Evolutionary conservation across 2,329 filamentous ascomycete species (phyloP).

Genomic region (Hypoxylon sp.): DNA sequence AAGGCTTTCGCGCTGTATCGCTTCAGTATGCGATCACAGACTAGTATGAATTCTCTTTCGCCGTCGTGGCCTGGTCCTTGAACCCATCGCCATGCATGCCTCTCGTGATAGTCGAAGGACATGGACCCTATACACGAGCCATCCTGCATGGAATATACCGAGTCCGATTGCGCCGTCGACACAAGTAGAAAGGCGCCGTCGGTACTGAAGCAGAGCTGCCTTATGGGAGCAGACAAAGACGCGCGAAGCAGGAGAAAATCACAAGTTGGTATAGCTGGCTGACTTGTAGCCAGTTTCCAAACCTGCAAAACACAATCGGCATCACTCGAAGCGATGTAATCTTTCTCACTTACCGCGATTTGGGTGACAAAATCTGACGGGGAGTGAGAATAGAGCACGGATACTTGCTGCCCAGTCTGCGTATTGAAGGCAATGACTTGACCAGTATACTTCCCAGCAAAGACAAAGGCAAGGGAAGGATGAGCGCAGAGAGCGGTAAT

Average conservation of each 20-base stretch:
- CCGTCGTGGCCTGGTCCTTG: background rate
- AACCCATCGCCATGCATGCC: constrained; percentile 7
- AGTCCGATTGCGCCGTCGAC: background rate
- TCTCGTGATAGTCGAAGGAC: background rate
- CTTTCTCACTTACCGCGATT: background rate
- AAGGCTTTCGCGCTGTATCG: constrained; percentile 9
- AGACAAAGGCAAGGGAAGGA: background rate
- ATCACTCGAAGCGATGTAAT: constrained; percentile 1
- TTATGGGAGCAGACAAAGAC: background rate
- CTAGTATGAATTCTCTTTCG: background rate
- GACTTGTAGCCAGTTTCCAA: background rate
- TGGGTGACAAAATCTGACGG: background rate
- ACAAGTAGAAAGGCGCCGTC: background rate
- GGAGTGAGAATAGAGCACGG: background rate
- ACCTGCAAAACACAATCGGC: background rate
- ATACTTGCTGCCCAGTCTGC: background rate
- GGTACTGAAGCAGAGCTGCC: constrained; percentile 4
- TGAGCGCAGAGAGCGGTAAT: constrained; percentile 3
- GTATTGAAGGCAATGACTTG: constrained; percentile 5
- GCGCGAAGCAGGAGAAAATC: background rate
- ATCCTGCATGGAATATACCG: constrained; percentile 3
- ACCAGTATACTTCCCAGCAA: constrained; percentile 3
- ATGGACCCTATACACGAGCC: background rate
- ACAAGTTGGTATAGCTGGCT: background rate
- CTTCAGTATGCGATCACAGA: background rate